Evolutionary conservation across 352 stramenopile species (phyloP), one percentile per base, ranked within the genome.

Genomic region (Peronospora tabacina): DNA sequence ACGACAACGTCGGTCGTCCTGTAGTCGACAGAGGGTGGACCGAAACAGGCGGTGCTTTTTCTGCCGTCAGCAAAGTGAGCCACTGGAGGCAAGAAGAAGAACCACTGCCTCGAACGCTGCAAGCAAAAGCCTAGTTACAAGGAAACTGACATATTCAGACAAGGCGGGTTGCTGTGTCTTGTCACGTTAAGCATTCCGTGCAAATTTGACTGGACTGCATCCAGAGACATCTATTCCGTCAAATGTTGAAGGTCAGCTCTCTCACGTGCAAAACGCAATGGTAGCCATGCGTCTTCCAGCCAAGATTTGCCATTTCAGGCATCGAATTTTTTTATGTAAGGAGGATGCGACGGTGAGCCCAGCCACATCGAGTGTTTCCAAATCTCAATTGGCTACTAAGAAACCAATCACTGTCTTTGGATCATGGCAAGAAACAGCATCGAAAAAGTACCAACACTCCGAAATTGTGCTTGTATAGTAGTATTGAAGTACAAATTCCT

Each of bases 91-190:
- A 24, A 47, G 2, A 36, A 22, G 15, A 34, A 15, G 20, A 45
- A 35, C 22, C n/a, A 15, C 15, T 26, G 10, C 19, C 19, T 30
- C 28, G 41, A 37, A 28, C 16, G 28, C 29, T 9, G 38, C 28
- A 40, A 49, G 20, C 24, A 20, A 33, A 44, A 38, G 13, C 19
- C 19, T 26, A 15, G 2, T 16, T 10, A 20, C 39, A 36, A 58
- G 49, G 40, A 45, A 48, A 63, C 53, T 33, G 43, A 59, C 32
- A 52, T 42, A 12, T 47, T n/a, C 58, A 67, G 44, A 63, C 58
- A 67, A 67, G 58, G 15, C 56, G 35, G 17, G 45, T 10, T 43
- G 13, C 13, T 24, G 20, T 45, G 34, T 43, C 45, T 43, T 44
- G 36, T 16, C 5, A 35, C 26, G 26, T 24, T 52, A 30, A 30